Evolutionary conservation across 2,329 filamentous ascomycete species (phyloP).

Genomic region (Penicillium sp.): DNA sequence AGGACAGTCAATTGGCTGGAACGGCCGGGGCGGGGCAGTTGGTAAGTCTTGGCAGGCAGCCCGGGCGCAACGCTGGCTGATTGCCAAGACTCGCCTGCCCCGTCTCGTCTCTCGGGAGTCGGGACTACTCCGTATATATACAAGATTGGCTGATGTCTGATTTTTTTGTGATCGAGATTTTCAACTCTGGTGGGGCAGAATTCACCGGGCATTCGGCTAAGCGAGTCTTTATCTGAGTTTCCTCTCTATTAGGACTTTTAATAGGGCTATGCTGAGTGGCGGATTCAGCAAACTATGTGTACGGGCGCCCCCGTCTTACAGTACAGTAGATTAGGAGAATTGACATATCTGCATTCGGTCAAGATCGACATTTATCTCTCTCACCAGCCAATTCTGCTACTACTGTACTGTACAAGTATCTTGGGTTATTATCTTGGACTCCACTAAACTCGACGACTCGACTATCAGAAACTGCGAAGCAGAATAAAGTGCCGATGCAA

Average conservation of each 20-base stretch:
- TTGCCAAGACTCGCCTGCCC: slow-evolving; percentile 9
- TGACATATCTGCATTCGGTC: neutral
- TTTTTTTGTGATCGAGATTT: neutral
- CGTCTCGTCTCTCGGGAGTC: too few species aligned
- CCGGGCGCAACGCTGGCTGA: slow-evolving; percentile 15
- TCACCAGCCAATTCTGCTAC: neutral
- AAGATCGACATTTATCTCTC: neutral
- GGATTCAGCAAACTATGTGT: neutral
- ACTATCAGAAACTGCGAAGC: neutral
- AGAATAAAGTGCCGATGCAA: slow-evolving; percentile 14
- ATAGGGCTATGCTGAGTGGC: neutral
- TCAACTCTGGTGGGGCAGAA: neutral
- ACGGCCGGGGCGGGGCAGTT: neutral
- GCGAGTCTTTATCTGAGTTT: neutral
- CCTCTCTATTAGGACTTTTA: neutral
- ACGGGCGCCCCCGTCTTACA: neutral
- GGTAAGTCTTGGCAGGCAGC: slow-evolving; percentile 15
- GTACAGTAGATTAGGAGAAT: neutral
- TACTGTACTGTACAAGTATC: too few species aligned
- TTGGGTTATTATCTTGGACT: neutral
- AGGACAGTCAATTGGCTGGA: slow-evolving; percentile 7
- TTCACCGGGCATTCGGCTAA: neutral
- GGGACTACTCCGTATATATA: too few species aligned
- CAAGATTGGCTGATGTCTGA: neutral
- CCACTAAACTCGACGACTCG: neutral